These are phyloP conservation scores for Dendrobium catenatum DNA, from an alignment of 106 monocot genomes.

Conservation along the genomic window DNA sequence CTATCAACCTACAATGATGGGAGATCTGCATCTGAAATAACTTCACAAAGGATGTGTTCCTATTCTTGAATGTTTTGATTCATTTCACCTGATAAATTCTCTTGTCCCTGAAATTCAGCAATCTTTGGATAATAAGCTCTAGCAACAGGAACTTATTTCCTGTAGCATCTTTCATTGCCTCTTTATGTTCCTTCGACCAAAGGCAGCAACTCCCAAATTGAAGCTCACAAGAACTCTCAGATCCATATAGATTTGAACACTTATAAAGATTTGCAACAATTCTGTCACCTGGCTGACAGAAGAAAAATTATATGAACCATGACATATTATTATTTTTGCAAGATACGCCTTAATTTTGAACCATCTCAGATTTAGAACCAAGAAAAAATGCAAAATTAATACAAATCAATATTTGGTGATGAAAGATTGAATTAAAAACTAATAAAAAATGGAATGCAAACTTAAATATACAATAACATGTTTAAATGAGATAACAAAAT, in stretches of 20 bases:
- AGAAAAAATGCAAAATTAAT: too few species aligned
- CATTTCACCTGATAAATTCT: slow-evolving; percentile 43
- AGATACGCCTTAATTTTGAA: too few species aligned
- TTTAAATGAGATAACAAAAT: too few species aligned
- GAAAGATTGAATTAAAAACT: too few species aligned
- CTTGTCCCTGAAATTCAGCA: slow-evolving; percentile 37
- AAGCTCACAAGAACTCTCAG: slow-evolving; percentile 34
- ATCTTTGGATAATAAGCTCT: slow-evolving; percentile 60
- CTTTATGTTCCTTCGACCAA: slow-evolving; percentile 40
- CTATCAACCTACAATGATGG: slow-evolving; percentile 39
- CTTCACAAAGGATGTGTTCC: slow-evolving; percentile 67
- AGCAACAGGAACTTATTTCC: slow-evolving; percentile 48
- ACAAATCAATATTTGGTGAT: too few species aligned
- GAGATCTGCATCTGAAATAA: slow-evolving; percentile 54
- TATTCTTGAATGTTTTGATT: slow-evolving; percentile 71
- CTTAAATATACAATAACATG: too few species aligned
- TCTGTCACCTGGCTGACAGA: slow-evolving; percentile 6
- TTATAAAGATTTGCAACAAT: slow-evolving; percentile 1
- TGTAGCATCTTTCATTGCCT: slow-evolving; percentile 33
- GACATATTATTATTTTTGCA: too few species aligned
- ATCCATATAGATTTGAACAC: slow-evolving; percentile 17
- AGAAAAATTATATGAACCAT: neutral
- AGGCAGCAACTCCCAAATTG: slow-evolving; percentile 63
- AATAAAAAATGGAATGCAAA: too few species aligned
- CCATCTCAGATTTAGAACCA: too few species aligned